Percentiles rank a stretch among this genome's conserved stretches.
Conservation (phyloP, 2,329 filamentous ascomycete species). For the Arthrobotrys musiformis region DNA sequence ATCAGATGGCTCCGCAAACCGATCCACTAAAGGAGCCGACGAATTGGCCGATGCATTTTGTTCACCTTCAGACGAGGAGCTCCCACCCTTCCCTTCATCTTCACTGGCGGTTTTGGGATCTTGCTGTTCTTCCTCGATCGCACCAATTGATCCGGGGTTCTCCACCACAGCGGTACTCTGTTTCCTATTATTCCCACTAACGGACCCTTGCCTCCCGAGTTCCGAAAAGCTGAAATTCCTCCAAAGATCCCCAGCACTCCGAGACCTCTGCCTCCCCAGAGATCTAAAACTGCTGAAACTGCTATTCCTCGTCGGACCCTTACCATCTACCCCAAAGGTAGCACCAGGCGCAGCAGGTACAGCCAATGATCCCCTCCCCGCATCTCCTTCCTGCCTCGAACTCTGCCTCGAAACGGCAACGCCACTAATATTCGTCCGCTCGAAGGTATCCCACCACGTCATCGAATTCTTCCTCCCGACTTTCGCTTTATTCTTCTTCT, state of each 20-base stretch:
- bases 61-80: background rate
- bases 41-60: background rate
- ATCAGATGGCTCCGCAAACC: background rate
- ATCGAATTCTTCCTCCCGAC: slow-evolving; percentile 51
- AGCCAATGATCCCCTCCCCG: slow-evolving; percentile 8
- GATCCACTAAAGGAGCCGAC: background rate
- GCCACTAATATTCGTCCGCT: slow-evolving; percentile 29
- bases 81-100: background rate
- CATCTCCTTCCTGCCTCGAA: slow-evolving; percentile 23
- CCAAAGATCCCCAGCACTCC: slow-evolving; percentile 38
- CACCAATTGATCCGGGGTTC: slow-evolving; percentile 23
- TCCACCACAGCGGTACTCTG: slow-evolving; percentile 5
- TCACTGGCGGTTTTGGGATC: background rate
- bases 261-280: slow-evolving; percentile 28
- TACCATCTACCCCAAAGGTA: slow-evolving; percentile 13
- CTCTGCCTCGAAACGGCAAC: slow-evolving; percentile 28
- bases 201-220: slow-evolving; percentile 21
- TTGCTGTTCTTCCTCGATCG: slow-evolving; percentile 41
- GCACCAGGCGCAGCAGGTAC: background rate
- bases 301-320: slow-evolving; percentile 17
- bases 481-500: slow-evolving; percentile 39
- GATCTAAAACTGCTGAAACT: slow-evolving; percentile 43
- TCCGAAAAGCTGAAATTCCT: slow-evolving; percentile 41
- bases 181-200: slow-evolving; percentile 10
- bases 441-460: slow-evolving; percentile 55